Conservation (phyloP, 768 basidiomycete genomes). For the Boletus fagicola region DNA sequence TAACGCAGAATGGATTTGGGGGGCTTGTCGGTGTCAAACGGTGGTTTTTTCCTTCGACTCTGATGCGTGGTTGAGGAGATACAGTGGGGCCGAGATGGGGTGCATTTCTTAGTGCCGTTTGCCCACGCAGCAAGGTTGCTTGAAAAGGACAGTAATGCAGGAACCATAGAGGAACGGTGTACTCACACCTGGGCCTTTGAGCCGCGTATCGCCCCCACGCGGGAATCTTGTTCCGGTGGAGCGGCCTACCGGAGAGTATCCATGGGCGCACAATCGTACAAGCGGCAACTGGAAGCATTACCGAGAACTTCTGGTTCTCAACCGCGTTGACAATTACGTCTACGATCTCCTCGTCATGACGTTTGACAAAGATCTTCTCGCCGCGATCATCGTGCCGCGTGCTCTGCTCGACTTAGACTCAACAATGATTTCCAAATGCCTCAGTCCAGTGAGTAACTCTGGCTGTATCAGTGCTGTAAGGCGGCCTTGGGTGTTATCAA, state of each 20-base stretch:
- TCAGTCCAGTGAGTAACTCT: background rate
- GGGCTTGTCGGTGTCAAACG: too few relatives aligned
- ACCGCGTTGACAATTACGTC: too few relatives aligned
- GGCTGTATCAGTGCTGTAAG: background rate
- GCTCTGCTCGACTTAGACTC: background rate
- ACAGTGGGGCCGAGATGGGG: too few relatives aligned
- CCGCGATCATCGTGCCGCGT: background rate
- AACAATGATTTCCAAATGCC: background rate
- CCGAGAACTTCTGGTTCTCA: background rate
- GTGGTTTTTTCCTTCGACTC: too few relatives aligned
- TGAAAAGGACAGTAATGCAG: too few relatives aligned
- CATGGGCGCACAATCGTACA: background rate
- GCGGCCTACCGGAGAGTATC: background rate
- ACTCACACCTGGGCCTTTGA: background rate
- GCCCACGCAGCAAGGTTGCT: too few relatives aligned
- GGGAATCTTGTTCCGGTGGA: background rate
- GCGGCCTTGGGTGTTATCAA: background rate
- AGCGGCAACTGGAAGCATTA: background rate
- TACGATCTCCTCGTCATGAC: background rate
- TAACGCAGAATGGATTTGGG: too few relatives aligned
- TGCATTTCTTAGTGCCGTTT: too few relatives aligned
- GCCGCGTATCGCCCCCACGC: background rate
- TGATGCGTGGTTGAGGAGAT: too few relatives aligned
- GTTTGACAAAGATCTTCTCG: background rate
- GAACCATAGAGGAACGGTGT: too few relatives aligned